These are phyloP conservation scores for Fusarium redolens DNA, from an alignment of 2,329 filamentous ascomycete genomes.

Conservation along the genomic window DNA sequence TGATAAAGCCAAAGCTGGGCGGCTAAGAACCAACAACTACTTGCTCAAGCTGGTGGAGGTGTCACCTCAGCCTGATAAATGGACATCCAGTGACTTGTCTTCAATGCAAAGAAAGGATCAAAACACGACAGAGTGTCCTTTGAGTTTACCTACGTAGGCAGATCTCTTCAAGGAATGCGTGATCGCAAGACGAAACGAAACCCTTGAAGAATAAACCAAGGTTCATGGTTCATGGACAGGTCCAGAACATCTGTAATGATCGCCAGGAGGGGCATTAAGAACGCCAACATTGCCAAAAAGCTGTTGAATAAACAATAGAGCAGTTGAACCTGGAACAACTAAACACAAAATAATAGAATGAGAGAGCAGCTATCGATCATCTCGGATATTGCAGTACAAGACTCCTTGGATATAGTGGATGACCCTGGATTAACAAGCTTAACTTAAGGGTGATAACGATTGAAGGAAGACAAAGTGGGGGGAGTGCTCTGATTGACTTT, in stretches of 20 bases:
- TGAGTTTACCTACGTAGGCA: neutral
- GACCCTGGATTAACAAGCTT: slow-evolving; percentile 18
- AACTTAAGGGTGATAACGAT: slow-evolving; percentile 8
- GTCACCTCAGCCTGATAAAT: slow-evolving; percentile 9
- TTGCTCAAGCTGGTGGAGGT: slow-evolving; percentile 33
- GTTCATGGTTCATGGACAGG: slow-evolving; percentile 12
- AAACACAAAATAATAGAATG: slow-evolving; percentile 9
- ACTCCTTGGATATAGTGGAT: slow-evolving; percentile 10
- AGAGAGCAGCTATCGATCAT: neutral
- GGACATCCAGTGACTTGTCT: neutral
- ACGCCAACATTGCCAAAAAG: neutral
- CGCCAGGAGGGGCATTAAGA: slow-evolving; percentile 29
- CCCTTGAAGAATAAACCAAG: slow-evolving; percentile 3
- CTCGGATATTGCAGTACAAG: slow-evolving; percentile 25
- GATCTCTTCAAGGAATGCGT: slow-evolving; percentile 4
- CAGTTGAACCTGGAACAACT: slow-evolving; percentile 8
- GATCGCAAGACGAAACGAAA: slow-evolving; percentile 31
- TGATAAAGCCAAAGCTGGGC: slow-evolving; percentile 42
- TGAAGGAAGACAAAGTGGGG: slow-evolving; percentile 19
- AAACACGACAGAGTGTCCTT: neutral
- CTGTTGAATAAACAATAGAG: slow-evolving; percentile 4
- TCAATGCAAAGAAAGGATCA: neutral
- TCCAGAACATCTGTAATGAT: slow-evolving; percentile 29
- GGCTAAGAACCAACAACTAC: slow-evolving; percentile 38
- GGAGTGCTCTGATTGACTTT: slow-evolving; percentile 11